Conservation (phyloP, 495 filamentous ascomycete genomes). For the Usnea hakonensis region DNA sequence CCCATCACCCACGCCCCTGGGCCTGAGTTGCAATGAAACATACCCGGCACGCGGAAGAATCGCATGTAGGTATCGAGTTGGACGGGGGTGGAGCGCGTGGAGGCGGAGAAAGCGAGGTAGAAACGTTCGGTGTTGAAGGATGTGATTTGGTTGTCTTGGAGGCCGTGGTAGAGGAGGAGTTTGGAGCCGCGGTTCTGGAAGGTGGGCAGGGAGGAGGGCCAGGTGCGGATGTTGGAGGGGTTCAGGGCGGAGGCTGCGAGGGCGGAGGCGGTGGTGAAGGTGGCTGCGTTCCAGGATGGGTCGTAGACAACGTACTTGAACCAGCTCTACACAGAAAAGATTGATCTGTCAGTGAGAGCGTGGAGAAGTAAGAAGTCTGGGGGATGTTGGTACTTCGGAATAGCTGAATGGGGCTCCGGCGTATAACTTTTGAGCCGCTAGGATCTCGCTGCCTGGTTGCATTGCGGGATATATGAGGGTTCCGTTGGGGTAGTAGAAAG, state of each 20-base stretch:
- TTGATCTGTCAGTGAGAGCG: conserved; percentile 1
- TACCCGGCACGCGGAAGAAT: conserved; percentile 53
- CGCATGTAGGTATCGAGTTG: conserved; percentile 52
- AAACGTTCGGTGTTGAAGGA: conserved; percentile 38
- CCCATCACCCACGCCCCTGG: conserved; percentile 50
- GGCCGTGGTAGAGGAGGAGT: conserved; percentile 45
- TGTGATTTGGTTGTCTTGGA: conserved; percentile 40
- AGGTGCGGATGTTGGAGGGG: conserved; percentile 44
- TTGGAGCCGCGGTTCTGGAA: conserved; percentile 41
- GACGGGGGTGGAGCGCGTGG: conserved; percentile 34
- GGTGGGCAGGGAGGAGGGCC: conserved; percentile 39
- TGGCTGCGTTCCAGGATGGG: conserved; percentile 40
- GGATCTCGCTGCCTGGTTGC: conserved; percentile 38
- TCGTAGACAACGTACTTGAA: conserved; percentile 51
- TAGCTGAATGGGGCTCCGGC: conserved; percentile 36
- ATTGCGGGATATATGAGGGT: conserved; percentile 49
- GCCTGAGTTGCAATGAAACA: conserved; percentile 45
- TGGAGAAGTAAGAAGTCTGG: neutral
- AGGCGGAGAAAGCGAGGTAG: conserved; percentile 38
- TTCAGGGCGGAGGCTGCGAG: conserved; percentile 34
- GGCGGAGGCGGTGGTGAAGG: conserved; percentile 36
- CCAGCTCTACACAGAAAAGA: conserved; percentile 31
- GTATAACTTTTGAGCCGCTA: conserved; percentile 31
- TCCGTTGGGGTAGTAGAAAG: conserved; percentile 44
- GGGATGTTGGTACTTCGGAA: conserved; percentile 16